Evolutionary conservation across 2,329 filamentous ascomycete genomes (phyloP).

Genomic region (Ampelomyces quisqualis): DNA sequence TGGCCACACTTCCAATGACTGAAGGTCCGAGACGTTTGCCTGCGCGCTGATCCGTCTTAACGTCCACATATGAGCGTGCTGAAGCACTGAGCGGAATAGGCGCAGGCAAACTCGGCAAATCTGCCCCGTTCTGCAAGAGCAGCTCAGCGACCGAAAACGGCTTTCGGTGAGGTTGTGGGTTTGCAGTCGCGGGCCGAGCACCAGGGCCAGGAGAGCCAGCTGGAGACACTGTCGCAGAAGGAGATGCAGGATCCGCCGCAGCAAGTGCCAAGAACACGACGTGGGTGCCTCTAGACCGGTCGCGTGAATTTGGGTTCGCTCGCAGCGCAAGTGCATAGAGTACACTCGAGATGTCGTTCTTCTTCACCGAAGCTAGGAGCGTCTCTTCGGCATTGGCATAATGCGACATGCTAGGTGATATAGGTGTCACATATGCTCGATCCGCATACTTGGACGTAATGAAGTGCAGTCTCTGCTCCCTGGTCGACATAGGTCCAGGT

Average conservation of each 20-base stretch:
- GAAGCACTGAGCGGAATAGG: slow-evolving; percentile 80
- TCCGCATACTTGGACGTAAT: slow-evolving; percentile 96
- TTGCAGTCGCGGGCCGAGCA: slow-evolving; percentile 45
- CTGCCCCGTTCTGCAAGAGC: slow-evolving; percentile 88
- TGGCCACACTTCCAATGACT: slow-evolving; percentile 52
- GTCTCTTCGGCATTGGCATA: slow-evolving; percentile 83
- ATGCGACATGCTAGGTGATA: slow-evolving; percentile 71
- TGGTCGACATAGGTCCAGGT: slow-evolving; percentile 72
- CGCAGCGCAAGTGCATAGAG: slow-evolving; percentile 84
- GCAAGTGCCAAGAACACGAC: slow-evolving; percentile 88
- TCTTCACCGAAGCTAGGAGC: slow-evolving; percentile 88
- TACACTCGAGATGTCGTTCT: slow-evolving; percentile 91
- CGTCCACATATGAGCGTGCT: slow-evolving; percentile 81
- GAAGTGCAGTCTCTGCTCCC: slow-evolving; percentile 89
- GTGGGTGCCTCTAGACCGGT: slow-evolving; percentile 85
- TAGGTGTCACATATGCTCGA: slow-evolving; percentile 74
- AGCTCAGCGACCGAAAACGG: slow-evolving; percentile 88
- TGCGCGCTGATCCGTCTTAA: slow-evolving; percentile 59
- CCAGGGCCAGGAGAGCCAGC: slow-evolving; percentile 48
- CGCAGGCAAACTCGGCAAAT: slow-evolving; percentile 73
- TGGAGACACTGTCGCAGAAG: slow-evolving; percentile 53
- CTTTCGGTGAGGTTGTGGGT: slow-evolving; percentile 46
- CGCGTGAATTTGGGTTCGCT: slow-evolving; percentile 76
- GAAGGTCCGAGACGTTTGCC: slow-evolving; percentile 43
- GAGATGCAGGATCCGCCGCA: slow-evolving; percentile 85